Percentiles rank a stretch among this genome's conserved stretches.
phyloP scores from a whole-genome alignment of 2,329 filamentous ascomycete species.

The Pezicula neosporulosa region DNA sequence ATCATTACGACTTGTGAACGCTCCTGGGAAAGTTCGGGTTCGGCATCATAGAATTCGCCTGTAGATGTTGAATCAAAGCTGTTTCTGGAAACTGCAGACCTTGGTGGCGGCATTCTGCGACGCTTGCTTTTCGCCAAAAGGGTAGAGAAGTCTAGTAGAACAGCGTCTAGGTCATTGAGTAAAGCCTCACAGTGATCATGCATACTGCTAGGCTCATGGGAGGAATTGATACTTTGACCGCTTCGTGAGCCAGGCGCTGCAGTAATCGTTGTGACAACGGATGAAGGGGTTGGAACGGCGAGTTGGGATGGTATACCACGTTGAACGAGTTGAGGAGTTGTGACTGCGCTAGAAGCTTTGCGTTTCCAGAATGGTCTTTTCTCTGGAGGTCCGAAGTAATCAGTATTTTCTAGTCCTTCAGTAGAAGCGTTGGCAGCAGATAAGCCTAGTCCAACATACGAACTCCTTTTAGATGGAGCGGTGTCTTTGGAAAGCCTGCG shows the following conservation, averaged over 20 bases:
- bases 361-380: conserved; percentile 88
- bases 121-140: conserved; percentile 78
- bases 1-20: conserved; percentile 72
- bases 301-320: conserved; percentile 24
- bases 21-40: conserved; percentile 53
- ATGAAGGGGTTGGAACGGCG: conserved; percentile 18
- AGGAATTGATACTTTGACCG: conserved; percentile 10
- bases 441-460: conserved; percentile 33
- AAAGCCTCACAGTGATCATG: conserved; percentile 82
- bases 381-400: conserved; percentile 55
- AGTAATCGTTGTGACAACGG: conserved; percentile 17
- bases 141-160: conserved; percentile 76
- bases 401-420: conserved; percentile 42
- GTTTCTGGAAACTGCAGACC: conserved; percentile 43
- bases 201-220: conserved; percentile 59
- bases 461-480: conserved; percentile 41
- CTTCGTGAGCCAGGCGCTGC: conserved; percentile 14
- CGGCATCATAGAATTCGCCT: conserved; percentile 94
- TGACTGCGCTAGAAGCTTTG: conserved; percentile 58
- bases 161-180: conserved; percentile 79
- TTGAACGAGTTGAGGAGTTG: conserved; percentile 19
- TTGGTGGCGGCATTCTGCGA: conserved; percentile 57
- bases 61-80: conserved; percentile 80
- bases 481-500: conserved; percentile 84
- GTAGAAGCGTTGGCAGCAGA: conserved; percentile 1